These are phyloP conservation scores for Colletotrichum sp. DNA, from an alignment of 2,329 filamentous ascomycete genomes.

Conservation along the genomic window DNA sequence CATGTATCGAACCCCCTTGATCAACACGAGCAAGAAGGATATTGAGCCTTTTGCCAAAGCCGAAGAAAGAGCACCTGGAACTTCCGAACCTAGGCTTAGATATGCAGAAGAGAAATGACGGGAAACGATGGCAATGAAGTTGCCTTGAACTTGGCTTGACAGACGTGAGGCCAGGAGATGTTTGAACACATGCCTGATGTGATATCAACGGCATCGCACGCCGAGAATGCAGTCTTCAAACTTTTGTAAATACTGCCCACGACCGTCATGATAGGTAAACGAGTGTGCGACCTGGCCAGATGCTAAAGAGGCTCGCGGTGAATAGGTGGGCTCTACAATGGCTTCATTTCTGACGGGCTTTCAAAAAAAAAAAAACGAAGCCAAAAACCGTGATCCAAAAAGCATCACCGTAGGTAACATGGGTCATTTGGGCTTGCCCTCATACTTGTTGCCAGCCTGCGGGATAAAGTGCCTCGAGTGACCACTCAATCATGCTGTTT, in stretches of 20 bases:
- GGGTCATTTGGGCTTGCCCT: neutral
- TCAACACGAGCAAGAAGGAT: fast-evolving
- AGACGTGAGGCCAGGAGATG: neutral
- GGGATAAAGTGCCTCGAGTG: neutral
- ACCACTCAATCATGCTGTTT: neutral
- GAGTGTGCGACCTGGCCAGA: too few species aligned
- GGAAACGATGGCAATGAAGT: too few species aligned
- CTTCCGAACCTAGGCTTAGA: neutral
- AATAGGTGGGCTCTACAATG: fast-evolving
- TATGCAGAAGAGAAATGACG: neutral
- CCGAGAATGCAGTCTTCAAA: neutral
- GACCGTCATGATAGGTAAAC: too few species aligned
- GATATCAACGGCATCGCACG: neutral
- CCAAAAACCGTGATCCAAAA: too few species aligned
- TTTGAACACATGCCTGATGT: neutral
- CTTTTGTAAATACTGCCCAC: neutral
- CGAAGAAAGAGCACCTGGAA: neutral
- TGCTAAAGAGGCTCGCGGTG: too few species aligned
- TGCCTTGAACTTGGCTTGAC: too few species aligned
- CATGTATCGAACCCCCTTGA: fast-evolving
- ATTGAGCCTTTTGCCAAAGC: neutral
- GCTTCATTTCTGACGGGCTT: too few species aligned
- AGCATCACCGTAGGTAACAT: too few species aligned
- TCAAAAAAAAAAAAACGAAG: too few species aligned
- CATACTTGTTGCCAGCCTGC: neutral